Evolutionary conservation across 495 filamentous ascomycete species (phyloP).

Genomic region (Aspergillus funiculosus): DNA sequence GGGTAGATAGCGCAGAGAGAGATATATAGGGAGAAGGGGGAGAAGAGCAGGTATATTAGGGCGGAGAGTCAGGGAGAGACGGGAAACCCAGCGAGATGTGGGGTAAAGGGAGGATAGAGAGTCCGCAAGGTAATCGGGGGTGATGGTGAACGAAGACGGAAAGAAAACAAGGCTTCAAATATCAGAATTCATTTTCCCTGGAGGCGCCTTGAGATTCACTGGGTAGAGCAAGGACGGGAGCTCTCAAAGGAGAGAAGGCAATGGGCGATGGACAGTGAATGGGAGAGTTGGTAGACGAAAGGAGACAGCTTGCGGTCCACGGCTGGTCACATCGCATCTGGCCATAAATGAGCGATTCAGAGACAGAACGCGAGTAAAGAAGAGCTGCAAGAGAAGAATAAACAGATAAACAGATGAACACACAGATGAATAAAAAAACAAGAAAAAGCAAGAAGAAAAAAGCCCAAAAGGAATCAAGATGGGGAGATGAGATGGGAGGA

Average conservation of each 20-base stretch:
- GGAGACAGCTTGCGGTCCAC: slow-evolving; percentile 22
- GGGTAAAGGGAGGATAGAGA: slow-evolving; percentile 14
- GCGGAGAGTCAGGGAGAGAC: slow-evolving; percentile 12
- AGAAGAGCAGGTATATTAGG: slow-evolving; percentile 8
- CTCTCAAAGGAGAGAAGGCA: slow-evolving; percentile 7
- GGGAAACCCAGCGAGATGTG: slow-evolving; percentile 16
- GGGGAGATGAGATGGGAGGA: background rate
- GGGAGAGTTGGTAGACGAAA: slow-evolving; percentile 18
- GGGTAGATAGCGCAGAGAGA: background rate
- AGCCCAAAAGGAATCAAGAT: background rate
- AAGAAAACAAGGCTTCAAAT: slow-evolving; percentile 1
- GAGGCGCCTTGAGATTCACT: background rate
- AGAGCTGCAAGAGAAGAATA: background rate
- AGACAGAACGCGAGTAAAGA: no score
- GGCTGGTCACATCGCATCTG: slow-evolving; percentile 36
- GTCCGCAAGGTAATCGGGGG: slow-evolving; percentile 6
- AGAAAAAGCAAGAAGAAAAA: background rate
- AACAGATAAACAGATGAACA: background rate
- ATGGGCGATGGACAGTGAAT: slow-evolving; percentile 11
- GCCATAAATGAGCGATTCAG: slow-evolving; percentile 17
- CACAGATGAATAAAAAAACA: background rate
- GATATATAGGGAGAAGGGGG: slow-evolving; percentile 5
- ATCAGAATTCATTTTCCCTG: slow-evolving; percentile 12
- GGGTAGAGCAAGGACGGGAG: slow-evolving; percentile 1
- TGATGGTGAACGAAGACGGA: background rate